phyloP scores from a whole-genome alignment of 2,329 filamentous ascomycete genomes.

The Neonectria coccinea region DNA sequence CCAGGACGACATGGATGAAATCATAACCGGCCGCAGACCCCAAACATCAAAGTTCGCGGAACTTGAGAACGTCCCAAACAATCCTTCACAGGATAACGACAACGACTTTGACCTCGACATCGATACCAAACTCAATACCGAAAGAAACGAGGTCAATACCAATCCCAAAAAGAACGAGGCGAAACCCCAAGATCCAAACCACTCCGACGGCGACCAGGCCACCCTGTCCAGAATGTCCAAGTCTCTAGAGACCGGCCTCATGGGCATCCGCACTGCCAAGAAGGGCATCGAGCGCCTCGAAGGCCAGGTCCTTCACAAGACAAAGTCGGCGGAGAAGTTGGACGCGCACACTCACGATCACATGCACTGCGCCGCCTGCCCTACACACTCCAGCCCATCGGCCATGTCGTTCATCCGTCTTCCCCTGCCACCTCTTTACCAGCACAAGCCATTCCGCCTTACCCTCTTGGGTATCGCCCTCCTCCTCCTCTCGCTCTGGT shows the following conservation, averaged over 20 bases:
- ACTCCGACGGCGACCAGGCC: slow-evolving; percentile 56
- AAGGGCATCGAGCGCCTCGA: slow-evolving; percentile 70
- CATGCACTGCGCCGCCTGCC: slow-evolving; percentile 34
- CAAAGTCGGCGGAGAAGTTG: slow-evolving; percentile 38
- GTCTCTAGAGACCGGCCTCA: slow-evolving; percentile 62
- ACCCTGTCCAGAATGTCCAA: slow-evolving; percentile 64
- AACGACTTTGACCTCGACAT: slow-evolving; percentile 44
- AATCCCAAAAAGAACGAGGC: slow-evolving; percentile 36
- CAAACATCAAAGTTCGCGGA: slow-evolving; percentile 41
- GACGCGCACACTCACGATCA: slow-evolving; percentile 25
- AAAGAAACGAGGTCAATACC: slow-evolving; percentile 31
- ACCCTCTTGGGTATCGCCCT: slow-evolving; percentile 61
- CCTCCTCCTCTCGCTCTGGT: slow-evolving; percentile 64
- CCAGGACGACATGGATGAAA: slow-evolving; percentile 67
- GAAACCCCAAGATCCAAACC: slow-evolving; percentile 40
- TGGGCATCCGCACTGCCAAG: slow-evolving; percentile 66
- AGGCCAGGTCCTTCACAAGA: slow-evolving; percentile 59
- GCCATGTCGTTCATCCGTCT: slow-evolving; percentile 55
- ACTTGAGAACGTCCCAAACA: slow-evolving; percentile 42
- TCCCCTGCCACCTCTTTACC: slow-evolving; percentile 61
- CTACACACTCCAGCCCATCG: slow-evolving; percentile 20
- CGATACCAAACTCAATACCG: slow-evolving; percentile 43
- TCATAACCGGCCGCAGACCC: slow-evolving; percentile 56
- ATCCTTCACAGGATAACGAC: slow-evolving; percentile 31
- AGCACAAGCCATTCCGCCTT: slow-evolving; percentile 58